A percentile compares a stretch with the other conserved stretches of the same genome.
phyloP scores from a whole-genome alignment of 2,329 filamentous ascomycete species.

The Fusarium agapanthi region DNA sequence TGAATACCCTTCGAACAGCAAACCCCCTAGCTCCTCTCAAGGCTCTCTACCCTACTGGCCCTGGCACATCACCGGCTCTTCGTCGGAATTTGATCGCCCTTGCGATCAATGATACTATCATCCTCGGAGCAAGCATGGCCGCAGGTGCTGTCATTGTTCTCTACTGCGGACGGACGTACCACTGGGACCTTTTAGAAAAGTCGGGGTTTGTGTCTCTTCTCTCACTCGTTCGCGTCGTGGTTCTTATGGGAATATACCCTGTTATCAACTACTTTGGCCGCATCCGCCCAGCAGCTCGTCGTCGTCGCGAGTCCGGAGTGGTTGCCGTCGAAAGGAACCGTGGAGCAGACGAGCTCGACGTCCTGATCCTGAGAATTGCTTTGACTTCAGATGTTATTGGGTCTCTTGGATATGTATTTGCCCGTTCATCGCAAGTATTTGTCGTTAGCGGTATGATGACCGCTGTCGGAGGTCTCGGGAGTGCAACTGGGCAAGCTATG shows the following conservation, averaged over 20 bases:
- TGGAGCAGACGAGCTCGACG: conserved; percentile 81
- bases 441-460: conserved; percentile 76
- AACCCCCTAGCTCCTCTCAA: conserved; percentile 82
- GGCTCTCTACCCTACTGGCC: conserved; percentile 78
- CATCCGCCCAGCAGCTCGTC: conserved; percentile 56
- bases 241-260: conserved; percentile 80
- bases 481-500: conserved; percentile 83
- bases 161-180: conserved; percentile 82
- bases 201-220: conserved; percentile 83
- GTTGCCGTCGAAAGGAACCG: conserved; percentile 58
- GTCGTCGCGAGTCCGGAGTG: conserved; percentile 49
- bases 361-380: conserved; percentile 77
- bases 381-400: conserved; percentile 81
- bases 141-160: conserved; percentile 82
- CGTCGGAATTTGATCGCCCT: conserved; percentile 85
- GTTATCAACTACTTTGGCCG: conserved; percentile 80
- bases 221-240: conserved; percentile 78
- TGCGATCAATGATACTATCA: conserved; percentile 80
- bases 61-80: conserved; percentile 65
- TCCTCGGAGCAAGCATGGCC: conserved; percentile 85
- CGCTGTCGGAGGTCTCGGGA: conserved; percentile 83
- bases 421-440: conserved; percentile 70
- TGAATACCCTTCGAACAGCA: conserved; percentile 52
- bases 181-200: conserved; percentile 83
- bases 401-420: conserved; percentile 76